Percentiles rank a stretch among this genome's conserved stretches.
Evolutionary conservation across 306 rosid genomes (phyloP).

Genomic region (Bauhinia variegata): DNA sequence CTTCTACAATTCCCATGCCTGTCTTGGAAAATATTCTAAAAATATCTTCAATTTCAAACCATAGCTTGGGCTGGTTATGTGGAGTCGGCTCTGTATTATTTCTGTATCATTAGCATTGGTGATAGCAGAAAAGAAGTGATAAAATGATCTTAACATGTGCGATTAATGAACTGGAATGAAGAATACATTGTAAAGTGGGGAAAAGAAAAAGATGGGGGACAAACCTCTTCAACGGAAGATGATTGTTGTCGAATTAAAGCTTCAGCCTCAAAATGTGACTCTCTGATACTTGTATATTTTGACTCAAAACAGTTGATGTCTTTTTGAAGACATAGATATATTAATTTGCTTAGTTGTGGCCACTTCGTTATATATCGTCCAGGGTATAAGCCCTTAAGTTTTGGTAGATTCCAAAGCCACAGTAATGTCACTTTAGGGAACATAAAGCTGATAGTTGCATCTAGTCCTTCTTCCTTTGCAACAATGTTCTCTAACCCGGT

Average conservation of each 20-base stretch:
- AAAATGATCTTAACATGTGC: background rate
- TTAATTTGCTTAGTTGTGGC: background rate
- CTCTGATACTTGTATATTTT: background rate
- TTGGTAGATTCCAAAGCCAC: background rate
- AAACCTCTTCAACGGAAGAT: background rate
- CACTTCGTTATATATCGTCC: conserved; percentile 23
- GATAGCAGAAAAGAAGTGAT: too few species aligned
- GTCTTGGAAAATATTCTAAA: too few species aligned
- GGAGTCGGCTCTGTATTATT: too few species aligned
- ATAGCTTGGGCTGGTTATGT: too few species aligned
- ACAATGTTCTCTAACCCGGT: conserved; percentile 28
- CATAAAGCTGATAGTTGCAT: background rate
- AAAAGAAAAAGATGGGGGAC: background rate
- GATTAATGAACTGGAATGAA: too few species aligned
- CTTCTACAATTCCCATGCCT: too few species aligned
- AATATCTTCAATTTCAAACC: too few species aligned
- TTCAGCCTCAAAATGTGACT: too few species aligned
- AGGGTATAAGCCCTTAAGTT: conserved; percentile 20
- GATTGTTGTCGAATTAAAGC: background rate
- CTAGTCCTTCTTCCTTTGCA: background rate
- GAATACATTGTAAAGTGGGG: background rate
- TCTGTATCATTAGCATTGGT: too few species aligned
- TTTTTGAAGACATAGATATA: background rate
- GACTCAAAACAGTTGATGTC: background rate
- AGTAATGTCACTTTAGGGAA: conserved; percentile 17